Percentiles rank a stretch among this genome's conserved stretches.
Evolutionary conservation across 2,329 filamentous ascomycete genomes (phyloP).

Genomic region (Microsporum ferrugineum): DNA sequence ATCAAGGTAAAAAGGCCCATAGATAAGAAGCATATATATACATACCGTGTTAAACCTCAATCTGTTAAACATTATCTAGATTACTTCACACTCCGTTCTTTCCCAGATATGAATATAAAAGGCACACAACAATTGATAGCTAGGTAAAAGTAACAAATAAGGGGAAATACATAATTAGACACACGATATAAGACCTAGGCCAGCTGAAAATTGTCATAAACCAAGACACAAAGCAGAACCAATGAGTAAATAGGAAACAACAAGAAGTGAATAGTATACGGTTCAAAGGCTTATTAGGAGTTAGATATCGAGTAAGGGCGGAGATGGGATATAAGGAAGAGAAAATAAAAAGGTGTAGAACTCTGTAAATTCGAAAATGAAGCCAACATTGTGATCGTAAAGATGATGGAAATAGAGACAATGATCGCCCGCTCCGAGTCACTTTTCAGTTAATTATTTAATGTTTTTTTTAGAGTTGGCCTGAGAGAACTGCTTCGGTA

Average conservation of each 20-base stretch:
- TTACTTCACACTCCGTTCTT: background rate
- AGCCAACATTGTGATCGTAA: background rate
- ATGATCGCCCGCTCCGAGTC: background rate
- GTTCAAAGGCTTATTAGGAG: background rate
- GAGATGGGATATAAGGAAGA: background rate
- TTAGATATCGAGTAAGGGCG: background rate
- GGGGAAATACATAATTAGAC: background rate
- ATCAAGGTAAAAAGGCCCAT: too few species aligned
- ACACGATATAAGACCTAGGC: background rate
- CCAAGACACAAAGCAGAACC: constrained; percentile 1
- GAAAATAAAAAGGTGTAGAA: background rate
- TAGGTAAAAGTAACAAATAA: background rate
- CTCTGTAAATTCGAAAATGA: background rate
- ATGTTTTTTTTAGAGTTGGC: constrained; percentile 46
- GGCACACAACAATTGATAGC: background rate
- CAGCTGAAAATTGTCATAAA: constrained; percentile 1
- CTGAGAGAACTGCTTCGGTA: constrained; percentile 67
- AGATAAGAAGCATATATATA: too few species aligned
- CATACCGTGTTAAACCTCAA: background rate
- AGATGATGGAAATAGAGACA: background rate
- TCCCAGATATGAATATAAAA: background rate
- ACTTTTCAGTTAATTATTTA: background rate
- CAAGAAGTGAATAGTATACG: background rate
- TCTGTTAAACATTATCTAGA: background rate
- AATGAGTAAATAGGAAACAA: background rate